Evolutionary conservation across 1,284 basidiomycete species (phyloP).

Genomic region (Pseudozyma tsukubaensis): DNA sequence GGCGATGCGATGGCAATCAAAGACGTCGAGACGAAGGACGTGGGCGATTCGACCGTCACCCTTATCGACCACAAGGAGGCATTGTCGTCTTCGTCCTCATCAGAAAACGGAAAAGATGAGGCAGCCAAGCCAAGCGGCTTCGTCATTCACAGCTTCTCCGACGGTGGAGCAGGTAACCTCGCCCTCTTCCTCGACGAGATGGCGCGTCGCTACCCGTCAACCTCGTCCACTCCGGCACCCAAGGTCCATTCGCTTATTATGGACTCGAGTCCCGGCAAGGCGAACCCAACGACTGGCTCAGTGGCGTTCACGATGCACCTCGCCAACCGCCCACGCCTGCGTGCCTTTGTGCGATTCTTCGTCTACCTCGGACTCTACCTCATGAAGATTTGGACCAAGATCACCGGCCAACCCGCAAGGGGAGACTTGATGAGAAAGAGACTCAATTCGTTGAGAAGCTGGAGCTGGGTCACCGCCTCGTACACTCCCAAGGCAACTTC

Average conservation of each 20-base stretch:
- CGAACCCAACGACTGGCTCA: conserved; percentile 43
- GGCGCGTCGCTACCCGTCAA: conserved; percentile 7
- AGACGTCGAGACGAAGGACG: conserved; percentile 14
- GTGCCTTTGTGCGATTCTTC: conserved; percentile 32
- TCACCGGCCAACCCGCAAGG: conserved; percentile 35
- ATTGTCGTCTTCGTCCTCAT: conserved; percentile 9
- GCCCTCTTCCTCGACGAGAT: conserved; percentile 42
- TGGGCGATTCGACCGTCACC: conserved; percentile 47
- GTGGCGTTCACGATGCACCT: conserved; percentile 59
- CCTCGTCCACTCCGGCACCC: neutral
- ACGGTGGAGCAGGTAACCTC: conserved; percentile 58
- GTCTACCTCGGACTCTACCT: conserved; percentile 42
- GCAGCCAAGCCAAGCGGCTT: conserved; percentile 12
- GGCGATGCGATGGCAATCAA: conserved; percentile 3
- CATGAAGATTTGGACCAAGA: conserved; percentile 32
- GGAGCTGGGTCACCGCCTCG: conserved; percentile 50
- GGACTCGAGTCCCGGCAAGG: conserved; percentile 56
- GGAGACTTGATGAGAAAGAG: conserved; percentile 45
- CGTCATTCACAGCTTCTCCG: conserved; percentile 55
- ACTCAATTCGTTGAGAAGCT: conserved; percentile 47
- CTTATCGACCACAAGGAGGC: conserved; percentile 40
- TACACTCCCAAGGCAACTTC: conserved; percentile 7
- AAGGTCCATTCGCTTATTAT: conserved; percentile 46
- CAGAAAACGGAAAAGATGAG: conserved; percentile 9
- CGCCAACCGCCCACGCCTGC: conserved; percentile 34